Conservation (phyloP, 2,329 filamentous ascomycete species). For the Fusarium nematophilum region DNA sequence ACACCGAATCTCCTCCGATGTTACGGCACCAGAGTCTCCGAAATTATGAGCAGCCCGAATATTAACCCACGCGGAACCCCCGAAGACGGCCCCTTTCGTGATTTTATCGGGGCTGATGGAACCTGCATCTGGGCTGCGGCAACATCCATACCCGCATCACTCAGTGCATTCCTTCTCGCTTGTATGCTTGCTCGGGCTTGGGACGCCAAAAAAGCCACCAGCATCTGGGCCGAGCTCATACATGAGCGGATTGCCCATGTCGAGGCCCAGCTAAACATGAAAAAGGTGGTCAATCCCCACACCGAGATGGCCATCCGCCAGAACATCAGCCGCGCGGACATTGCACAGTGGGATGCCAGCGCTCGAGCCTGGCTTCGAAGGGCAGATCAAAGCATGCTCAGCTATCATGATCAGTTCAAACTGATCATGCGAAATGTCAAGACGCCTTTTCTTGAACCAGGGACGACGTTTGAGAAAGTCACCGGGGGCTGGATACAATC, state of each 20-base stretch:
- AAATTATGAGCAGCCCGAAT: constrained; percentile 5
- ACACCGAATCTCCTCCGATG: not conserved
- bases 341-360: constrained; percentile 19
- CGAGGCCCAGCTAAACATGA: constrained; percentile 5
- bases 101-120: constrained; percentile 4
- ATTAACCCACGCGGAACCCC: not conserved
- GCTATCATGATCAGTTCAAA: constrained; percentile 11
- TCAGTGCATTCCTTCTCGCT: constrained; percentile 10
- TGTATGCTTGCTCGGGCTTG: constrained; percentile 15
- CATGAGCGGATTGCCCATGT: constrained; percentile 6
- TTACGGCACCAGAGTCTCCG: constrained; percentile 7
- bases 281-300: constrained; percentile 13
- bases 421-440: constrained; percentile 15
- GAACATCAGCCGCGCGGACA: constrained; percentile 5
- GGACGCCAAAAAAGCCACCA: constrained; percentile 1
- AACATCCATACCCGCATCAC: not conserved
- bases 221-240: constrained; percentile 15
- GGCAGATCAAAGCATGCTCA: constrained; percentile 7
- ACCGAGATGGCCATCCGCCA: constrained; percentile 7
- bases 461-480: constrained; percentile 11
- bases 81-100: constrained; percentile 6
- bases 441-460: constrained; percentile 9
- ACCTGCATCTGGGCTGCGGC: constrained; percentile 17
- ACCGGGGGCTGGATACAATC: constrained; percentile 9
- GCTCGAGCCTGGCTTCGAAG: constrained; percentile 15